Evolutionary conservation across 1,284 basidiomycete genomes (phyloP).

Genomic region (Meripilus lineatus): DNA sequence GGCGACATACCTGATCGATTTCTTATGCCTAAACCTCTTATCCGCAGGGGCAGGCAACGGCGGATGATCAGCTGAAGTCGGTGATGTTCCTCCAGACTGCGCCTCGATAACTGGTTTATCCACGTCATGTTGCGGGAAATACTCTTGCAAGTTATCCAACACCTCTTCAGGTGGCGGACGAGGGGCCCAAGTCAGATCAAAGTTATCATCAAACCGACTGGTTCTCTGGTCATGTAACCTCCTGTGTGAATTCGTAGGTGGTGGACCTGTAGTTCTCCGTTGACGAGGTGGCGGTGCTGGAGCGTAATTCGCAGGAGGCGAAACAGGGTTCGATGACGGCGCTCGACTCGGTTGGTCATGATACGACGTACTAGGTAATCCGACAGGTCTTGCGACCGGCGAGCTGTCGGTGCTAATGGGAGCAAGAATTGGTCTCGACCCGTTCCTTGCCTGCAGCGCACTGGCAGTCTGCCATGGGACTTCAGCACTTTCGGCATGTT

Average conservation of each 20-base stretch:
- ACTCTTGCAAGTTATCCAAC: slow-evolving; percentile 89
- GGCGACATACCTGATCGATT: slow-evolving; percentile 91
- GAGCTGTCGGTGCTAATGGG: slow-evolving; percentile 25
- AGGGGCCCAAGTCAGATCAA: slow-evolving; percentile 72
- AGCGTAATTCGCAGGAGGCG: slow-evolving; percentile 19
- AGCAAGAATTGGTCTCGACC: slow-evolving; percentile 19
- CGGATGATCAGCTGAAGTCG: slow-evolving; percentile 61
- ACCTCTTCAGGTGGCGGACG: slow-evolving; percentile 93
- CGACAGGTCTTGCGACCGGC: slow-evolving; percentile 15
- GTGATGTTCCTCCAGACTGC: slow-evolving; percentile 72
- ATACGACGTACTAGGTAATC: slow-evolving; percentile 16
- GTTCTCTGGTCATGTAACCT: slow-evolving; percentile 35
- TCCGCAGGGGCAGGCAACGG: slow-evolving; percentile 31
- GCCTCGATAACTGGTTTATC: slow-evolving; percentile 94
- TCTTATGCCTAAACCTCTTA: slow-evolving; percentile 56
- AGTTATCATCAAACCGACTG: slow-evolving; percentile 56
- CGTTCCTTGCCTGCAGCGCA: slow-evolving; percentile 10
- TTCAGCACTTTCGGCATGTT: slow-evolving; percentile 13
- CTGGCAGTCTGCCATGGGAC: slow-evolving; percentile 11
- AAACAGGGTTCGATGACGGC: slow-evolving; percentile 19
- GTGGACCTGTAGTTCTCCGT: slow-evolving; percentile 11
- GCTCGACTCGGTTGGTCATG: too few relatives aligned
- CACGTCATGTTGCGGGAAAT: slow-evolving; percentile 95
- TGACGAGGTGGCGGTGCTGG: slow-evolving; percentile 14
- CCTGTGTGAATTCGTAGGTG: slow-evolving; percentile 18